These are phyloP conservation scores for Ophiosphaerella narmari DNA, from an alignment of 2,329 filamentous ascomycete genomes.

Conservation along the genomic window DNA sequence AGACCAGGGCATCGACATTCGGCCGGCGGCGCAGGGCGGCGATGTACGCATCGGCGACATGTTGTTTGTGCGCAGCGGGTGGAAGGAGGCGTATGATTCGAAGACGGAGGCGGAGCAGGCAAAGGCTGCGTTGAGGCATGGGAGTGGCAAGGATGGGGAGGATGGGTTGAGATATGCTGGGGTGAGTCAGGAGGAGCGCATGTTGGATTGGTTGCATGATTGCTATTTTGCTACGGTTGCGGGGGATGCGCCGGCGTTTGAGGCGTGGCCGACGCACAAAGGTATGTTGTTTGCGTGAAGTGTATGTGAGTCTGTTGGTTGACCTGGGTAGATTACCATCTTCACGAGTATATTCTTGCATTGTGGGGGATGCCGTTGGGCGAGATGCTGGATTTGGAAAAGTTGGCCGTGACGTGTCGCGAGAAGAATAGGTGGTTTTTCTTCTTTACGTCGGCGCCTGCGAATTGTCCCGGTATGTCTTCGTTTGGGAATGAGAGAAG, in stretches of 20 bases:
- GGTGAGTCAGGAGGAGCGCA: constrained; percentile 58
- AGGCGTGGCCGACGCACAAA: constrained; percentile 63
- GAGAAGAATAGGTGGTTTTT: constrained; percentile 63
- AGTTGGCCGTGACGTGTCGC: constrained; percentile 60
- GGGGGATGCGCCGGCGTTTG: constrained; percentile 67
- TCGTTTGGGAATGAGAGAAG: not conserved
- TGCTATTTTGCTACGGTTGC: constrained; percentile 69
- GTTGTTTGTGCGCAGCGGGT: constrained; percentile 67
- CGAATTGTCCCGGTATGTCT: constrained; percentile 59
- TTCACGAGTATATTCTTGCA: constrained; percentile 46
- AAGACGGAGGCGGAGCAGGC: constrained; percentile 44
- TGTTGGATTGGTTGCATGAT: constrained; percentile 71
- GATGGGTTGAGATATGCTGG: constrained; percentile 55
- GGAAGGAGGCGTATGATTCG: constrained; percentile 61
- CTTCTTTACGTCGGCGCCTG: constrained; percentile 63
- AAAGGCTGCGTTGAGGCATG: constrained; percentile 51
- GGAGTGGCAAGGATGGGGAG: constrained; percentile 41
- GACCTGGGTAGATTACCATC: constrained; percentile 30
- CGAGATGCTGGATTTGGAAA: constrained; percentile 55
- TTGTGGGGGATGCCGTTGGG: constrained; percentile 49
- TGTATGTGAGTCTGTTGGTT: not conserved
- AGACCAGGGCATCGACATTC: constrained; percentile 66
- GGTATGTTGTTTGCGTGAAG: constrained; percentile 9
- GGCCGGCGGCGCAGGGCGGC: constrained; percentile 57
- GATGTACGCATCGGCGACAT: constrained; percentile 67